Evolutionary conservation across 2,329 filamentous ascomycete species (phyloP).

Genomic region (Colletotrichum tanaceti): DNA sequence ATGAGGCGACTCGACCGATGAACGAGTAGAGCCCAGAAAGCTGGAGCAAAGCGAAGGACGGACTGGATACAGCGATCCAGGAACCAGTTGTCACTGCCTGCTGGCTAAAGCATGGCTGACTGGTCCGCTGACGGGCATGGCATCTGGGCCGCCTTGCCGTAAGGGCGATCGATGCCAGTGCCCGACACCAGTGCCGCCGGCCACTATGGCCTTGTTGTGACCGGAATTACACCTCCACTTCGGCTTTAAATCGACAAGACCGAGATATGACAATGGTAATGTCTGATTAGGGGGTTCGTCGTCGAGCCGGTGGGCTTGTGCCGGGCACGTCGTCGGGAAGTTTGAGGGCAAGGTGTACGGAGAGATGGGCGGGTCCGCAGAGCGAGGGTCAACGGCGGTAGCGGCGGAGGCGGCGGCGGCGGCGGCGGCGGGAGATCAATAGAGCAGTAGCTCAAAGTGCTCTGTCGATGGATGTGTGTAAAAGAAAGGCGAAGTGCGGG

Average conservation of each 20-base stretch:
- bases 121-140: conserved; percentile 54
- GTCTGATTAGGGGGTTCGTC: background rate
- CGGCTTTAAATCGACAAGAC: background rate
- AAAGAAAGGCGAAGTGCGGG: conserved; percentile 20
- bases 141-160: conserved; percentile 53
- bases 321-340: conserved; percentile 1
- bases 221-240: background rate
- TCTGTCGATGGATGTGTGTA: conserved; percentile 14
- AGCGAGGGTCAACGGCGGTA: conserved; percentile 7
- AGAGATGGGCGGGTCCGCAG: conserved; percentile 2
- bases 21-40: conserved; percentile 31
- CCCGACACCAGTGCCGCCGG: conserved; percentile 39
- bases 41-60: conserved; percentile 45
- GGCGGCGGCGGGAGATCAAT: conserved; percentile 1
- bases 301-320: background rate
- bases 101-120: conserved; percentile 57
- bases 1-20: background rate
- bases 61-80: conserved; percentile 24
- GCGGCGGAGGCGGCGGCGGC: conserved; percentile 9
- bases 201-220: conserved; percentile 22
- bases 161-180: conserved; percentile 36
- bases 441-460: conserved; percentile 13
- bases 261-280: background rate
- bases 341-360: background rate
- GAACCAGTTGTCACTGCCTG: conserved; percentile 55